These are phyloP conservation scores for Solanum pimpinellifolium DNA, from an alignment of 257 asterid genomes.

Conservation along the genomic window DNA sequence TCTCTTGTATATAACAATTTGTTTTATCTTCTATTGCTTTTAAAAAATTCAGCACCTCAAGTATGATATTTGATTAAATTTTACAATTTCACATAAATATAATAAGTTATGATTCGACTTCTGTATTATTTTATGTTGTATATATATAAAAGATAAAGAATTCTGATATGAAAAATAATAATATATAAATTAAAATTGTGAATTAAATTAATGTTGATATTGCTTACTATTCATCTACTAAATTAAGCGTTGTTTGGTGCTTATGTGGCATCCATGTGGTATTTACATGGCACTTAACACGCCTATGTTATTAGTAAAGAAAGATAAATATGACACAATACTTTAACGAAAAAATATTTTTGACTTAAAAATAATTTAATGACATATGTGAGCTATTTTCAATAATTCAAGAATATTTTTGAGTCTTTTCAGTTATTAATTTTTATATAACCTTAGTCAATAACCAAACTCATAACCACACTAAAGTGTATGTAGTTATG, in stretches of 20 bases:
- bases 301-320: rapidly evolving
- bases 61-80: background rate
- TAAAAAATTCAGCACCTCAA: background rate
- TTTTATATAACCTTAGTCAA: rapidly evolving
- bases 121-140: background rate
- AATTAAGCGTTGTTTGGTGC: background rate
- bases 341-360: rapidly evolving
- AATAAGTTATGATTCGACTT: too few species aligned
- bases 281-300: too few species aligned
- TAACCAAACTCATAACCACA: background rate
- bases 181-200: too few species aligned
- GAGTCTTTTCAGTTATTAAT: background rate
- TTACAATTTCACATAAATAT: too few species aligned
- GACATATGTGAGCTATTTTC: too few species aligned
- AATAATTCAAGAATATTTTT: too few species aligned
- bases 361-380: too few species aligned
- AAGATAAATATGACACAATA: too few species aligned
- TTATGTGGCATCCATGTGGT: too few species aligned
- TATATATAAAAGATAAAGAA: too few species aligned
- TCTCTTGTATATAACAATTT: background rate
- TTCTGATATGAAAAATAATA: too few species aligned
- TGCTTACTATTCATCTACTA: background rate
- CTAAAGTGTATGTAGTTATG: background rate
- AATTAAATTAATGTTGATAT: too few species aligned
- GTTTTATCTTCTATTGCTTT: background rate